Evolutionary conservation across 75 land plant genomes (phyloP).

Genomic region (Chamaecyparis obtusa): DNA sequence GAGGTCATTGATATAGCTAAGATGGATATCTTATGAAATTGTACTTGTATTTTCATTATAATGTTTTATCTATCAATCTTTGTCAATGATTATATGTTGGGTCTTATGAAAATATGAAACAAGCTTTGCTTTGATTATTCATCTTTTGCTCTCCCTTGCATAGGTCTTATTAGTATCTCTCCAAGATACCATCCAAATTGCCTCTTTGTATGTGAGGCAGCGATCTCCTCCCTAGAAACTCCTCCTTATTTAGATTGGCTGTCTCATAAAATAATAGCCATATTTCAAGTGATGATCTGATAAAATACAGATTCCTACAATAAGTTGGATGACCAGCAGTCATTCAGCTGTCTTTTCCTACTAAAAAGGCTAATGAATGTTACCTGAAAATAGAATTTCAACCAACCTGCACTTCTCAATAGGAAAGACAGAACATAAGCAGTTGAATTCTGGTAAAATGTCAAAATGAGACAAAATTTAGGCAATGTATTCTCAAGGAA

Average conservation of each 20-base stretch:
- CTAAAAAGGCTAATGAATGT: neutral
- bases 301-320: neutral
- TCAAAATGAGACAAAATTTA: neutral
- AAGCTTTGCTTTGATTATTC: neutral
- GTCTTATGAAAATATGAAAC: neutral
- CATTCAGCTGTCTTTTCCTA: neutral
- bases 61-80: neutral
- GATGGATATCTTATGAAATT: neutral
- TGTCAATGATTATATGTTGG: neutral
- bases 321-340: neutral
- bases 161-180: neutral
- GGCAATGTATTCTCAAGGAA: neutral
- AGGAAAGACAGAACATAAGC: neutral
- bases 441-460: too few species aligned
- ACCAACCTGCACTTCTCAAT: neutral
- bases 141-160: neutral
- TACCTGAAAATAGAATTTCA: neutral
- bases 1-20: slow-evolving; percentile 50
- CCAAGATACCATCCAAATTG: neutral
- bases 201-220: neutral
- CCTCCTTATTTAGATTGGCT: neutral
- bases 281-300: neutral
- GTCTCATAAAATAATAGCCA: neutral
- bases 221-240: neutral
- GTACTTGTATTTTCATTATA: neutral